These are phyloP conservation scores for Saturnispora quitensis DNA, from an alignment of 805 yeast genomes.

Conservation along the genomic window DNA sequence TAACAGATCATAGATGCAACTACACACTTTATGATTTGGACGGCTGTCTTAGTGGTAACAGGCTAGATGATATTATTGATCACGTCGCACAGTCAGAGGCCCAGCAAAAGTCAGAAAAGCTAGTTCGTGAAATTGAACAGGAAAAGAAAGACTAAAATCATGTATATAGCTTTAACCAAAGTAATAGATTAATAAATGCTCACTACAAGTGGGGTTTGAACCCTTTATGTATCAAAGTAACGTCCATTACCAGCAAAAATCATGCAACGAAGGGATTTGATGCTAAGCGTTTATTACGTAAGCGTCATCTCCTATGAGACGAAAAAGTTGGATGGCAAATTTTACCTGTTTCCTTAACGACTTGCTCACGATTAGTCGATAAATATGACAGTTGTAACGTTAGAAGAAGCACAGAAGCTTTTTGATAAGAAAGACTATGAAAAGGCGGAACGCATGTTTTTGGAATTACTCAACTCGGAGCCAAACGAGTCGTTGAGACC, in stretches of 20 bases:
- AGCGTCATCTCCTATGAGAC: not conserved
- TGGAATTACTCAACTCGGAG: conserved; percentile 34
- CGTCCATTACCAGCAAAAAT: not conserved
- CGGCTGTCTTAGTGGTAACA: conserved; percentile 53
- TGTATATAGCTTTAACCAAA: not conserved
- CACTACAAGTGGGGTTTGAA: no score
- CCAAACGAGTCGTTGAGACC: conserved; percentile 13
- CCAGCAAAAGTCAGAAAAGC: conserved; percentile 33
- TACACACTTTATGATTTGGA: conserved; percentile 66
- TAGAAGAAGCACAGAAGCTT: conserved; percentile 57
- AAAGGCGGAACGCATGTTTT: conserved; percentile 54
- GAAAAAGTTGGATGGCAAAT: conserved; percentile 3
- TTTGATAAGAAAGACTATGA: conserved; percentile 38
- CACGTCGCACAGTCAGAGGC: conserved; percentile 40
- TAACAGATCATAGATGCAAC: conserved; percentile 91
- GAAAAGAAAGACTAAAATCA: not conserved
- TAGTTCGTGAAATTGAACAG: conserved; percentile 23
- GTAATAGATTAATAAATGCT: not conserved
- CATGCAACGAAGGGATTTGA: not conserved
- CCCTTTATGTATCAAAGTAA: no score
- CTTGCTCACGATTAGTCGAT: not conserved
- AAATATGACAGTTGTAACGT: conserved; percentile 25
- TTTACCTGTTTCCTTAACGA: not conserved
- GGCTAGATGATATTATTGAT: conserved; percentile 46
- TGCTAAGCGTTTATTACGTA: conserved; percentile 5